A percentile compares a stretch with the other conserved stretches of the same genome.
Conservation (phyloP, 768 basidiomycete genomes). For the Serendipita indica region DNA sequence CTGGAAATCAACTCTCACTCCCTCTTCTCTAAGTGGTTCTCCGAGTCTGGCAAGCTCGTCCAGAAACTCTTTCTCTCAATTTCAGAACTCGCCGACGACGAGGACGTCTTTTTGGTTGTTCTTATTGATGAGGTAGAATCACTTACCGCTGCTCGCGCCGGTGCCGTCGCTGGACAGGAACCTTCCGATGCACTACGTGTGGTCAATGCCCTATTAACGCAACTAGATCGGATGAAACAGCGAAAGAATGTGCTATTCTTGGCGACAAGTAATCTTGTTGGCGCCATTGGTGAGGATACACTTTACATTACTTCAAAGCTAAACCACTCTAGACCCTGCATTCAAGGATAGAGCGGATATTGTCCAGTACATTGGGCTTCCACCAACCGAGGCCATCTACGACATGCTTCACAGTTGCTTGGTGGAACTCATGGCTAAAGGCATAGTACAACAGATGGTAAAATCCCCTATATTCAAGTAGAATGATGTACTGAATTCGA, state of each 20-base stretch:
- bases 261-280: conserved; percentile 89
- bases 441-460: conserved; percentile 52
- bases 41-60: conserved; percentile 95
- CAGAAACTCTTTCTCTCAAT: conserved; percentile 83
- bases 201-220: conserved; percentile 92
- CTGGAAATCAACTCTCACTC: conserved; percentile 98
- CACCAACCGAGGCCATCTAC: conserved; percentile 82
- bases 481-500: not conserved
- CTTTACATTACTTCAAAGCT: not conserved
- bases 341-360: conserved; percentile 97
- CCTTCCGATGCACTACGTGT: conserved; percentile 90
- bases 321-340: conserved; percentile 53
- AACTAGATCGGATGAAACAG: conserved; percentile 88
- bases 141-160: conserved; percentile 83
- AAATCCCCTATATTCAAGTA: no score
- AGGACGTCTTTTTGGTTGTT: conserved; percentile 81
- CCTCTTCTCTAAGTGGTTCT: conserved; percentile 97
- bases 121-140: conserved; percentile 97
- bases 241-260: conserved; percentile 89
- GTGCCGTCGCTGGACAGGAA: conserved; percentile 89
- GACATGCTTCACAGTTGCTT: conserved; percentile 78
- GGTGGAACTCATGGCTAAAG: conserved; percentile 57
- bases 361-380: conserved; percentile 84
- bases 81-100: conserved; percentile 82
- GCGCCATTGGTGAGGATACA: conserved; percentile 64